Evolutionary conservation across 2,329 filamentous ascomycete species (phyloP), one percentile per base, ranked within the genome.

Genomic region (Xylaria sp.): DNA sequence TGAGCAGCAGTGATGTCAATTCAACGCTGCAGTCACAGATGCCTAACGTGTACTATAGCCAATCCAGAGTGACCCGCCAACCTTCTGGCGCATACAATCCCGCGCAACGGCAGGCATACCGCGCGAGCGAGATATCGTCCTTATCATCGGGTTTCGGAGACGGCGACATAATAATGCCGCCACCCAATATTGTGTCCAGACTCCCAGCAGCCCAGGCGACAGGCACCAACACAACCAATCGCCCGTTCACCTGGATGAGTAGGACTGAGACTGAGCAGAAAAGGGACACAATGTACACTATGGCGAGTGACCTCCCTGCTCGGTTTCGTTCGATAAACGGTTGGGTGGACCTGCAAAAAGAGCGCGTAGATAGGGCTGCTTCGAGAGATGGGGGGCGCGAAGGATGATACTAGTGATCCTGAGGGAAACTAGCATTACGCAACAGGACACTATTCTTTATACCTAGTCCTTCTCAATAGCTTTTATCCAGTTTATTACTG

Each of bases 111-210:
- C 78, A 79, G 64, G 77, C 77, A 2, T 81, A 83, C 36, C 81
- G 83, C 7, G 75, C 79, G 3, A 88, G 85, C 67, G 84, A 85
- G 56, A 73, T 89, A 36, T 90, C 88, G 0, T 90, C 88, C 0
- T 80, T 90, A 3, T 90, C 88, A 0, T 90, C 89, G 0, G 88
- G 88, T 6, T 90, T 90, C 69, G 88, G 88, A 19, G 88, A 90
- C 72, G 86, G 84, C 27, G 86, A 89, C 53, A 87, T 89, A 32
- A 82, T 87, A 36, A 77, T 86, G 30, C 81, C 82, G 5, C 79
- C 77, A 32, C 75, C 61, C 58, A 73, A 64, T 50, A 69, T 62
- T 63, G 73, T 70, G 19, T 9, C 68, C 48, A 65, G 71, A 32
- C 62, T 63, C 47, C 62, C 51, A 30, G 53, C 71, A 42, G 64